These are phyloP conservation scores for Nicotiana attenuata DNA, from an alignment of 257 asterid genomes.

Conservation along the genomic window DNA sequence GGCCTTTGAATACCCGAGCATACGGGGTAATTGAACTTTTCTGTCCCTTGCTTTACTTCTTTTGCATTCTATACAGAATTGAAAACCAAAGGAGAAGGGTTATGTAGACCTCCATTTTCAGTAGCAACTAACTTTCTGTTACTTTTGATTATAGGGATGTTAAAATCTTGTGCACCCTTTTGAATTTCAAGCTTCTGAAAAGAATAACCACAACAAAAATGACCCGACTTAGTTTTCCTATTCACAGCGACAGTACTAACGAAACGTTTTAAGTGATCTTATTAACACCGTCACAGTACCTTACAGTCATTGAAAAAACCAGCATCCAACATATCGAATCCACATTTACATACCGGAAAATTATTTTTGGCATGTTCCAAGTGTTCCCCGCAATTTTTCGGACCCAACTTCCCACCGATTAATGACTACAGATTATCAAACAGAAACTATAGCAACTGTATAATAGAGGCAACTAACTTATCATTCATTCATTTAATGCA, in stretches of 20 bases:
- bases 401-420: conserved; percentile 40
- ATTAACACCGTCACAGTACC: conserved; percentile 30
- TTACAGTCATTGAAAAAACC: conserved; percentile 51
- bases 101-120: too few relatives aligned
- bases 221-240: neutral
- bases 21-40: too few relatives aligned
- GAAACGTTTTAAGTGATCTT: neutral
- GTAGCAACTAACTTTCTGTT: too few relatives aligned
- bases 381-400: conserved; percentile 30
- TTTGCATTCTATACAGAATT: too few relatives aligned
- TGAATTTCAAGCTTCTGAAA: too few relatives aligned
- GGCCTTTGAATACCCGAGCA: too few relatives aligned
- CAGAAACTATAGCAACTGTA: neutral
- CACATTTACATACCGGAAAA: conserved; percentile 22
- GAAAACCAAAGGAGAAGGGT: too few relatives aligned
- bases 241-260: neutral
- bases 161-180: too few relatives aligned
- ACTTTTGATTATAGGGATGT: too few relatives aligned
- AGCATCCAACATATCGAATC: conserved; percentile 62
- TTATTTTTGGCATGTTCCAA: conserved; percentile 23
- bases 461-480: neutral
- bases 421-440: conserved; percentile 16
- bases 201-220: too few relatives aligned
- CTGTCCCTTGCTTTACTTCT: too few relatives aligned
- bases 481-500: neutral